Percentiles rank a stretch among this genome's conserved stretches.
Evolutionary conservation across 768 basidiomycete genomes (phyloP).

Genomic region (Leccinum sublutescens): DNA sequence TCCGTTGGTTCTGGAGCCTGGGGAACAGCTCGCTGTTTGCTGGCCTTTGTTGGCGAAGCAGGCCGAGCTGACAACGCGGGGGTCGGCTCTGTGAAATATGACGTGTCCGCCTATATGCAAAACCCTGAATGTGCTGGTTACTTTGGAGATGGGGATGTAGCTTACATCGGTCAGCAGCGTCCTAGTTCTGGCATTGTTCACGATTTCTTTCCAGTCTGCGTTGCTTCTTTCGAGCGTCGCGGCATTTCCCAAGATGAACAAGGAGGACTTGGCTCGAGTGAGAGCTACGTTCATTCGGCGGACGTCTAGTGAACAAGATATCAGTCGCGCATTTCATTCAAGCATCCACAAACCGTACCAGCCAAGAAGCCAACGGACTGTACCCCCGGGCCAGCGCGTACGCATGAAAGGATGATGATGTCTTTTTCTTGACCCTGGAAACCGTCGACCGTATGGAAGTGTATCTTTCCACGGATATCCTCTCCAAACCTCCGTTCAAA

Average conservation of each 20-base stretch:
- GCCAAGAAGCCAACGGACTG: conserved; percentile 85
- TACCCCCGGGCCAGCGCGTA: conserved; percentile 86
- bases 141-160: neutral
- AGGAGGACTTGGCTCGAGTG: conserved; percentile 91
- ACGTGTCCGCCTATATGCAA: conserved; percentile 29
- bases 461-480: conserved; percentile 66
- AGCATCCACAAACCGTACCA: conserved; percentile 41
- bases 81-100: conserved; percentile 39
- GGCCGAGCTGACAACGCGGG: conserved; percentile 15
- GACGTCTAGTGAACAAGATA: conserved; percentile 43
- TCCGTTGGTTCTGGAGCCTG: conserved; percentile 29
- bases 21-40: conserved; percentile 20
- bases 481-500: conserved; percentile 74
- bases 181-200: conserved; percentile 71
- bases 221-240: conserved; percentile 88
- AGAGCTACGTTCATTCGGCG: conserved; percentile 99
- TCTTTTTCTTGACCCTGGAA: conserved; percentile 99
- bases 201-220: conserved; percentile 72
- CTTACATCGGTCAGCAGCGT: conserved; percentile 62
- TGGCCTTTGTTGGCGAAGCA: conserved; percentile 20
- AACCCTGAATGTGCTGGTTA: neutral
- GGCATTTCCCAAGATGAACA: conserved; percentile 91
- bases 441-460: conserved; percentile 98
- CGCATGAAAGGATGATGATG: conserved; percentile 95
- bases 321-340: conserved; percentile 1